Conservation (phyloP, 371 early-diverging fungal genomes). For the Saksenaea oblongispora region DNA sequence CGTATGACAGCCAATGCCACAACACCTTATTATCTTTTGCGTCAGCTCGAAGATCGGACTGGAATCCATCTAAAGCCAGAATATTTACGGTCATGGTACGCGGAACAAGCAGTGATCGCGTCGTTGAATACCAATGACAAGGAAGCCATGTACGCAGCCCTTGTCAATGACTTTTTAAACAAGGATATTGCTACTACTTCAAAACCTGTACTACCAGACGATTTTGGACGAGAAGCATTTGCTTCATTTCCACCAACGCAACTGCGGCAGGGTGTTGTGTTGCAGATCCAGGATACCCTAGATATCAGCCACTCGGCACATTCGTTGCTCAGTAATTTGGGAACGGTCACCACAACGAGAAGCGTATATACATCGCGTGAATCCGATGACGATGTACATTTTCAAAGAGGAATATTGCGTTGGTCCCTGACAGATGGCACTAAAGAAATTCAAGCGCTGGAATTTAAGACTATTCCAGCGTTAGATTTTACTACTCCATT, state of each 20-base stretch:
- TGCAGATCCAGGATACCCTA: constrained; percentile 37
- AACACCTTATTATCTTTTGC: constrained; percentile 17
- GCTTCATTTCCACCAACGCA: constrained; percentile 25
- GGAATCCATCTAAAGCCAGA: constrained; percentile 24
- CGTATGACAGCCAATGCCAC: constrained; percentile 1
- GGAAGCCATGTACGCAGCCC: constrained; percentile 18
- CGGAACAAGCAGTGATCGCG: neutral
- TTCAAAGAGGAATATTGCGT: constrained; percentile 35
- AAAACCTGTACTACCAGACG: constrained; percentile 21
- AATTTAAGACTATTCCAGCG: constrained; percentile 26
- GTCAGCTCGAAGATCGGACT: constrained; percentile 21
- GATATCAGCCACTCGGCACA: constrained; percentile 36
- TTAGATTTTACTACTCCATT: constrained; percentile 36
- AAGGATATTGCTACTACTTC: constrained; percentile 31
- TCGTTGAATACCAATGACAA: constrained; percentile 9
- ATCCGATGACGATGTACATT: constrained; percentile 15
- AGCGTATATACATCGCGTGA: constrained; percentile 27
- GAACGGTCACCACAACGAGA: constrained; percentile 26
- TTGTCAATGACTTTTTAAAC: constrained; percentile 22
- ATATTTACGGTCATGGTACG: constrained; percentile 24
- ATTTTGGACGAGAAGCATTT: constrained; percentile 16
- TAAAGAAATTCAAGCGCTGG: constrained; percentile 32
- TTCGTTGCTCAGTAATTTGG: constrained; percentile 24
- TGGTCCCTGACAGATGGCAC: constrained; percentile 43
- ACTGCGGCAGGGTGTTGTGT: constrained; percentile 26